Evolutionary conservation across 371 early-diverging fungal species (phyloP).

Genomic region (Circinella umbellata): DNA sequence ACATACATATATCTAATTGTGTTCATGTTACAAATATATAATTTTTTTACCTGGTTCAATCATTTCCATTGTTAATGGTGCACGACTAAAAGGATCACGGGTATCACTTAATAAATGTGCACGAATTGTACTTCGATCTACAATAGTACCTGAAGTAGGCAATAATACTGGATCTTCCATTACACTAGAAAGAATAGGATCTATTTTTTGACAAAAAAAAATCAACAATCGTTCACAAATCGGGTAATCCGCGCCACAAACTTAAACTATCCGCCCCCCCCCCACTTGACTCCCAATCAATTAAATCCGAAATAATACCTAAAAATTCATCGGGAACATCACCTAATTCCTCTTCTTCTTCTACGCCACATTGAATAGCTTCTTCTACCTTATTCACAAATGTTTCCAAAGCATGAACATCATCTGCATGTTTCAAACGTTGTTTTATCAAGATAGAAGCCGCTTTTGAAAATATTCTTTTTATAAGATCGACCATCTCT

Average conservation of each 20-base stretch:
- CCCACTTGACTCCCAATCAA: no score
- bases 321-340: conserved; percentile 94
- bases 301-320: conserved; percentile 40
- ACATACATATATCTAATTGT: background rate
- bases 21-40: background rate
- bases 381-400: conserved; percentile 73
- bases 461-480: conserved; percentile 79
- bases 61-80: conserved; percentile 81
- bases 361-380: conserved; percentile 52
- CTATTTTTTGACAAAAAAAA: conserved; percentile 43
- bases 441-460: conserved; percentile 67
- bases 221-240: background rate
- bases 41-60: conserved; percentile 70
- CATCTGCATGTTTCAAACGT: conserved; percentile 65
- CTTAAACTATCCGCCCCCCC: background rate
- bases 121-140: conserved; percentile 95
- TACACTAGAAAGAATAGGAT: conserved; percentile 90
- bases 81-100: conserved; percentile 96
- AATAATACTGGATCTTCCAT: conserved; percentile 99
- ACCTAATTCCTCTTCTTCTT: conserved; percentile 83
- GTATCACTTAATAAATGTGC: conserved; percentile 92
- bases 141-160: conserved; percentile 83
- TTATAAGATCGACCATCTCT: conserved; percentile 90
- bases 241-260: no score
- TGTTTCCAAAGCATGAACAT: conserved; percentile 60